Evolutionary conservation across 2,329 filamentous ascomycete species (phyloP), one percentile per base, ranked within the genome.

Genomic region (Fusarium sp.): DNA sequence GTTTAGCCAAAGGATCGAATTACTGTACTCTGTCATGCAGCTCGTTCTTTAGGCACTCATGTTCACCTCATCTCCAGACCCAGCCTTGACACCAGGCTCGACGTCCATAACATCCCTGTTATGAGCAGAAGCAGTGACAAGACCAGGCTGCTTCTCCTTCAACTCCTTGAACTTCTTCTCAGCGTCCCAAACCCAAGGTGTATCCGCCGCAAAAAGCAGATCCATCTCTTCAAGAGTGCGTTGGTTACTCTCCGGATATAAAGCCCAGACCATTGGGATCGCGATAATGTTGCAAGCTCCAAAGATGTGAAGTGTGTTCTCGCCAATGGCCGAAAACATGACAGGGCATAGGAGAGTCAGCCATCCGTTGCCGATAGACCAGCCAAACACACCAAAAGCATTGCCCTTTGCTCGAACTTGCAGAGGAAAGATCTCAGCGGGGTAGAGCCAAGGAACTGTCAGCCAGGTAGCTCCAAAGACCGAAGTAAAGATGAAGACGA

Each of bases 191-290:
- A 88, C 87, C 90, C 90, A 94, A 8, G 89, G 89, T 1, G 86
- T 90, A 24, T 90, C 85, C 2, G 90, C 87, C 0, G 92, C 90
- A 74, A 95, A 94, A 0, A 94, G 82, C 1, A 94, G 82, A 69
- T 95, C 90, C 85, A 94, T 94, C 77, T 94, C 92, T 77, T 94
- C 93, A 0, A 94, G 84, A 0, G 92, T 94, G 0, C 92, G 87
- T 79, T 93, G 90, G 77, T 91, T 93, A 7, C 90, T 93, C 79
- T 94, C 93, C 0, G 92, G 93, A 65, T 94, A 94, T 0, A 95
- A 77, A 0, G 91, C 90, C 90, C 91, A 95, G 0, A 94, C 90
- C 82, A 93, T 89, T 1, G 91, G 88, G 9, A 94, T 91, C 3
- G 88, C 87, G 36, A 93, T 80, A 14, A 90, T 81, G 77, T 94